These are phyloP conservation scores for Aureobasidium sp. DNA, from an alignment of 2,329 filamentous ascomycete genomes.

Conservation along the genomic window DNA sequence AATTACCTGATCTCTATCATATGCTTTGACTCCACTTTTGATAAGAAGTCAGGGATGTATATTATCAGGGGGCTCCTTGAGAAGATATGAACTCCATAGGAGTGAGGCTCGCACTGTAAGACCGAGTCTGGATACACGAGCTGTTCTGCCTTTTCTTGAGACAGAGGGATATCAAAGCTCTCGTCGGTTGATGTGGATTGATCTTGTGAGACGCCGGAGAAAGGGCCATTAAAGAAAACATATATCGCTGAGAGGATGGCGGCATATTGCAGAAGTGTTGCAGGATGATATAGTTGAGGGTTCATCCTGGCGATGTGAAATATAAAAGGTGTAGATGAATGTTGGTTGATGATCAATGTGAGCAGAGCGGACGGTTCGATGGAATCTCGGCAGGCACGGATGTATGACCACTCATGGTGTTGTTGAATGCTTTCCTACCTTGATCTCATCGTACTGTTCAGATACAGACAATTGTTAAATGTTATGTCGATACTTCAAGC, in stretches of 20 bases:
- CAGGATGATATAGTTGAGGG: slow-evolving; percentile 13
- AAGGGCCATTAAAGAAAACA: slow-evolving; percentile 25
- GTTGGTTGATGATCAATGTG: no score
- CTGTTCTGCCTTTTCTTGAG: slow-evolving; percentile 29
- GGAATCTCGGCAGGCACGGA: background rate
- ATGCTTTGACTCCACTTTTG: slow-evolving; percentile 41
- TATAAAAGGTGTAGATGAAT: background rate
- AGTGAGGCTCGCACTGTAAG: slow-evolving; percentile 34
- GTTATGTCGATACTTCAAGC: background rate
- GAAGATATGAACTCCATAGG: slow-evolving; percentile 42
- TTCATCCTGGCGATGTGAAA: background rate
- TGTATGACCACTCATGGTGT: background rate
- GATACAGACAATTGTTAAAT: background rate
- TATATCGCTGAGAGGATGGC: slow-evolving; percentile 27
- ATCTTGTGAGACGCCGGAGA: background rate
- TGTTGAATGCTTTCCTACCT: background rate
- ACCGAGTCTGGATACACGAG: slow-evolving; percentile 35
- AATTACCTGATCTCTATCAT: slow-evolving; percentile 47
- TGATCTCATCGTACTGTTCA: background rate
- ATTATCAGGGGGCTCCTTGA: slow-evolving; percentile 49
- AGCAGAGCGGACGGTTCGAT: background rate
- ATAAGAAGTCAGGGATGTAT: slow-evolving; percentile 52
- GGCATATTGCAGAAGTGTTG: slow-evolving; percentile 27
- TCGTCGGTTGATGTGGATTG: background rate
- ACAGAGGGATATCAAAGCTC: slow-evolving; percentile 18